Percentiles rank a stretch among this genome's conserved stretches.
Conservation (phyloP, 371 early-diverging fungal genomes). For the Circinella minor region DNA sequence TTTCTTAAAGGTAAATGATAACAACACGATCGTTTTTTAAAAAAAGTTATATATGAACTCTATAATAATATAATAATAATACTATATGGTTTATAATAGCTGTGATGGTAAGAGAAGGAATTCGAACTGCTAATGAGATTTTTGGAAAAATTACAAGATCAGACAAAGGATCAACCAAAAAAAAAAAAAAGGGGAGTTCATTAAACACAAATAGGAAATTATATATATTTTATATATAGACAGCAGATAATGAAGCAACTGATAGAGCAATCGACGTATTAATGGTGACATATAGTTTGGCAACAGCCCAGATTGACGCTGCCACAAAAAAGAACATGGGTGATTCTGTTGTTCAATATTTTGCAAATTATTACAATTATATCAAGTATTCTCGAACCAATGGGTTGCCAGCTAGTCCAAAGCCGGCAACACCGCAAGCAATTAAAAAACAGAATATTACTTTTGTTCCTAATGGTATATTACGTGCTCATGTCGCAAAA, state of each 20-base stretch:
- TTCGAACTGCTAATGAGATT: not conserved
- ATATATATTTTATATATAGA: slow-evolving; percentile 29
- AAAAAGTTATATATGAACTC: not conserved
- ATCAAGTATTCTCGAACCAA: slow-evolving; percentile 48
- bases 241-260: slow-evolving; percentile 58
- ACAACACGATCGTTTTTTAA: not conserved
- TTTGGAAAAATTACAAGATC: not conserved
- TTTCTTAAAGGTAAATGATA: slow-evolving; percentile 50
- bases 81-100: slow-evolving; percentile 9
- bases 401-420: slow-evolving; percentile 43
- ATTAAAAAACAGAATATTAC: slow-evolving; percentile 37
- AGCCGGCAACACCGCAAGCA: slow-evolving; percentile 39
- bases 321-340: slow-evolving; percentile 59
- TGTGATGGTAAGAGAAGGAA: slow-evolving; percentile 27
- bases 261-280: slow-evolving; percentile 60
- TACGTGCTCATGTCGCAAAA: slow-evolving; percentile 64
- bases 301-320: slow-evolving; percentile 65
- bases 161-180: not conserved
- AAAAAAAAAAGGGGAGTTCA: not conserved
- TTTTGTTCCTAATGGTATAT: slow-evolving; percentile 62
- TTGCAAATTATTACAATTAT: slow-evolving; percentile 48
- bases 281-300: slow-evolving; percentile 55
- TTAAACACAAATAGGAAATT: not conserved
- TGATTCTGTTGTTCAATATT: slow-evolving; percentile 43
- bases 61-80: too few relatives aligned